These are phyloP conservation scores for Pseudogymnoascus verrucosus DNA, from an alignment of 2,329 filamentous ascomycete genomes.

Conservation along the genomic window DNA sequence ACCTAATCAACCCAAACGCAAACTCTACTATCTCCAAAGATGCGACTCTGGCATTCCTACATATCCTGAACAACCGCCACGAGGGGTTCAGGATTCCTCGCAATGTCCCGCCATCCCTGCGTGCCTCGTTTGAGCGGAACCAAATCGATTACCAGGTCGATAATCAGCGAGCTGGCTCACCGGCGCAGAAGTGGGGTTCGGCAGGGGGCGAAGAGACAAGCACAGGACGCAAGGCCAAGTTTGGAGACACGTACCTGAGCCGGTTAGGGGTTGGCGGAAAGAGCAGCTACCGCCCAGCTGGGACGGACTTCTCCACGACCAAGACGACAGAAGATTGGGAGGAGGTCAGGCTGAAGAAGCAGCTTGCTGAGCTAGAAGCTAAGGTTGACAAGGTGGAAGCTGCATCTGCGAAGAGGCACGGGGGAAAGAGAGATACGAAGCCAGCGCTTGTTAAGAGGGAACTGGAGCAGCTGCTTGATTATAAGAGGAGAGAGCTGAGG, in stretches of 20 bases:
- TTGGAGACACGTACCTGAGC: constrained; percentile 92
- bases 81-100: constrained; percentile 92
- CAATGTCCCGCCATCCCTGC: constrained; percentile 81
- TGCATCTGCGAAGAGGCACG: constrained; percentile 55
- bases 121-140: constrained; percentile 87
- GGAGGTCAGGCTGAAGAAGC: constrained; percentile 88
- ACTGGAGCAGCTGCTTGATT: constrained; percentile 87
- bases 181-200: constrained; percentile 69
- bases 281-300: constrained; percentile 68
- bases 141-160: constrained; percentile 95
- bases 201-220: constrained; percentile 71
- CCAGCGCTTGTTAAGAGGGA: constrained; percentile 91
- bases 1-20: constrained; percentile 89
- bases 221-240: constrained; percentile 90
- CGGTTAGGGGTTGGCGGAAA: constrained; percentile 71
- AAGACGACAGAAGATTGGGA: constrained; percentile 93
- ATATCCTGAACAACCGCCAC: constrained; percentile 92
- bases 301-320: constrained; percentile 82
- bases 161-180: constrained; percentile 54
- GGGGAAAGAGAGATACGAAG: constrained; percentile 64
- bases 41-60: constrained; percentile 85
- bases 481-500: constrained; percentile 74
- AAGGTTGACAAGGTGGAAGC: constrained; percentile 80
- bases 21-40: constrained; percentile 83
- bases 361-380: constrained; percentile 79